These are phyloP conservation scores for Tulasnella calospora DNA, from an alignment of 768 basidiomycete species.

Conservation along the genomic window DNA sequence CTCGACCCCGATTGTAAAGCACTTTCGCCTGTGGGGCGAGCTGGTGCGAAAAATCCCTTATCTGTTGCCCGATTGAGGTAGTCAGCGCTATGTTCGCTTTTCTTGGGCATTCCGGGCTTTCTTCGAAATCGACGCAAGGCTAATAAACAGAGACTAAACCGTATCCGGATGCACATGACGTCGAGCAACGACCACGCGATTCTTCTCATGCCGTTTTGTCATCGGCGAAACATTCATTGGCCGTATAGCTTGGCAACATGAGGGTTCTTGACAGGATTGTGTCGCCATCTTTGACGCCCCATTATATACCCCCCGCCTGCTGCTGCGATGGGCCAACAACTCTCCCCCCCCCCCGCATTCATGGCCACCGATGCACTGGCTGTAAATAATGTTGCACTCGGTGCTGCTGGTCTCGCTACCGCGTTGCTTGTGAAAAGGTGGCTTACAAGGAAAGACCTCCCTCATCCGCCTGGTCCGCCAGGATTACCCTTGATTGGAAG, in stretches of 20 bases:
- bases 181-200: too few relatives aligned
- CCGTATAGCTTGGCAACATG: not conserved
- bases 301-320: not conserved
- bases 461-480: constrained; percentile 48
- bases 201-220: not conserved
- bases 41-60: too few relatives aligned
- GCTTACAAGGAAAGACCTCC: constrained; percentile 27
- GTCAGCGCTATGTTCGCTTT: too few relatives aligned
- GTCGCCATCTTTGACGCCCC: not conserved
- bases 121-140: not conserved
- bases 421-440: not conserved
- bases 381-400: not conserved
- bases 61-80: too few relatives aligned
- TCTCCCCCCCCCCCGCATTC: not conserved
- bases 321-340: not conserved
- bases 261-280: not conserved
- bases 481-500: constrained; percentile 51
- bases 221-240: not conserved
- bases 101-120: not conserved
- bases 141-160: not conserved
- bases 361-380: not conserved
- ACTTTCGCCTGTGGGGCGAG: too few relatives aligned
- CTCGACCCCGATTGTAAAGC: too few relatives aligned
- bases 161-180: too few relatives aligned
- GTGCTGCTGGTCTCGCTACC: not conserved